Conservation (phyloP, 139 green algal genomes). For the Picochlorum sp. region DNA sequence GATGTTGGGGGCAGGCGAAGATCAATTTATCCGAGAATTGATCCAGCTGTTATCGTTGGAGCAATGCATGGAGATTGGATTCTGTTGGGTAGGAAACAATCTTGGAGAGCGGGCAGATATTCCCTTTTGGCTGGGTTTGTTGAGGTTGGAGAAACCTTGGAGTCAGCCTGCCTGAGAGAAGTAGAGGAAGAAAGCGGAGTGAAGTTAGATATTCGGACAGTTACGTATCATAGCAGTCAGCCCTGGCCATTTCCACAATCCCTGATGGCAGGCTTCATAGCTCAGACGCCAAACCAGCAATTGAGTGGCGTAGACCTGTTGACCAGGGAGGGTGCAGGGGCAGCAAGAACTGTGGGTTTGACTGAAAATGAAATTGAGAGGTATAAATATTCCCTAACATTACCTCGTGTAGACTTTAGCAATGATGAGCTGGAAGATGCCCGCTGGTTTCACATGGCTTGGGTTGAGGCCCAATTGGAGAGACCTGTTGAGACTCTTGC, state of each 20-base stretch:
- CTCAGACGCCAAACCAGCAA: background rate
- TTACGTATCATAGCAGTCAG: constrained; percentile 58
- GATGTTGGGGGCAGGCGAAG: background rate
- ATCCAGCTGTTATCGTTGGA: constrained; percentile 67
- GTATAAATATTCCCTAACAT: constrained; percentile 1
- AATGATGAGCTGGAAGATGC: constrained; percentile 49
- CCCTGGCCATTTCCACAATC: constrained; percentile 80
- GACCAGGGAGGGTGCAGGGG: background rate
- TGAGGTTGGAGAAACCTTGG: constrained; percentile 73
- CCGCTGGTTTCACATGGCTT: constrained; percentile 53
- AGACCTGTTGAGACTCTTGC: background rate
- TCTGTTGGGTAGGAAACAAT: constrained; percentile 59
- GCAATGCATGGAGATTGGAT: constrained; percentile 40
- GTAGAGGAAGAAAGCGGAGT: constrained; percentile 56
- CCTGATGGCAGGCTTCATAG: constrained; percentile 75
- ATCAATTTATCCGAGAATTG: constrained; percentile 48
- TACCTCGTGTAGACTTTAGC: constrained; percentile 11
- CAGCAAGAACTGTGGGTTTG: constrained; percentile 22
- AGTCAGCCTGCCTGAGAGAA: constrained; percentile 63
- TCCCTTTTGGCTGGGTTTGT: constrained; percentile 55
- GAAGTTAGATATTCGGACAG: constrained; percentile 11
- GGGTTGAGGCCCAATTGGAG: constrained; percentile 4
- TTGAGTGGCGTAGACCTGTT: background rate
- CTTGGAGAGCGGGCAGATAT: constrained; percentile 42
- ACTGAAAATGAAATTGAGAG: constrained; percentile 1